Conservation (phyloP, 1,139 yeast species). For the Scheffersomyces stambukii region DNA sequence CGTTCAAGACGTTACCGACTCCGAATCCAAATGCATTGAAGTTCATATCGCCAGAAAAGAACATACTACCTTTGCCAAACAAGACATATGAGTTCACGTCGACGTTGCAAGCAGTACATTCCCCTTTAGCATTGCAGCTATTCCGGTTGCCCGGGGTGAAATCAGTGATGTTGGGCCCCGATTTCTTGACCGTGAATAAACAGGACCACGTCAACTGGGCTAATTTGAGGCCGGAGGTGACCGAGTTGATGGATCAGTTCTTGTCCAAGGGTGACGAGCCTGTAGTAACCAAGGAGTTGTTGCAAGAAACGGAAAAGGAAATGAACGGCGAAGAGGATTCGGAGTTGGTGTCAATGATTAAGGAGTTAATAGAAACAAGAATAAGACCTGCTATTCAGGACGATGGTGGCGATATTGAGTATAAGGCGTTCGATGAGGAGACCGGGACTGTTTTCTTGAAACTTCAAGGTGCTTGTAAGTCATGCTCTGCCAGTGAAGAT, state of each 20-base stretch:
- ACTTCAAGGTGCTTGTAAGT: constrained; percentile 78
- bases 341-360: constrained; percentile 54
- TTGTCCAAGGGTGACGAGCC: constrained; percentile 38
- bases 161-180: constrained; percentile 82
- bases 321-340: constrained; percentile 37
- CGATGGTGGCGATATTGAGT: constrained; percentile 81
- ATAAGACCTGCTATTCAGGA: constrained; percentile 68
- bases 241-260: constrained; percentile 35
- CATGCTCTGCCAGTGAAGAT: constrained; percentile 73
- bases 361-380: constrained; percentile 57
- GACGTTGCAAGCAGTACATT: constrained; percentile 65
- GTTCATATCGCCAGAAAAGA: constrained; percentile 49
- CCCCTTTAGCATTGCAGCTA: constrained; percentile 77
- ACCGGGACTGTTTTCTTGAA: constrained; percentile 70
- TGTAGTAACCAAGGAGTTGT: constrained; percentile 47
- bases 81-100: constrained; percentile 63
- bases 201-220: constrained; percentile 48
- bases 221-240: constrained; percentile 41
- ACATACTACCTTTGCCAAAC: constrained; percentile 61
- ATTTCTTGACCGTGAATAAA: constrained; percentile 44
- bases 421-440: constrained; percentile 63
- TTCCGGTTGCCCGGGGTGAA: constrained; percentile 83
- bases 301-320: constrained; percentile 32
- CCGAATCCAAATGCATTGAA: constrained; percentile 93
- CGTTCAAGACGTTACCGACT: constrained; percentile 52